Percentiles rank a stretch among this genome's conserved stretches.
Conservation (phyloP, 2,329 filamentous ascomycete species). For the Coniochaeta pulveracea region DNA sequence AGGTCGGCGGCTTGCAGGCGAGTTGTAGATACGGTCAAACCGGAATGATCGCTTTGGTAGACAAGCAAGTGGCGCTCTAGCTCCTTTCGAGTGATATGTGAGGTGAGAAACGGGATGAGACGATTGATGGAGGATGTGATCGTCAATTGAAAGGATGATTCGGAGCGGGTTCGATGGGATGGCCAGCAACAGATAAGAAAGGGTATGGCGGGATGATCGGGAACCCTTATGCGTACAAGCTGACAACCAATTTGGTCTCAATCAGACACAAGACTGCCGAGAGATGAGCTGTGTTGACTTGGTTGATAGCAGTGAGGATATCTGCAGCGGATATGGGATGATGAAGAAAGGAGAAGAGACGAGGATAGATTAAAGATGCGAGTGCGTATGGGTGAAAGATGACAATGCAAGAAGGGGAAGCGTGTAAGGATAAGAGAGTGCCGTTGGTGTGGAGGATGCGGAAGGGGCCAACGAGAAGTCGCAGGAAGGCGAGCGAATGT, state of each 20-base stretch:
- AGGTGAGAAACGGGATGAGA: background rate
- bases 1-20: background rate
- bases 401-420: background rate
- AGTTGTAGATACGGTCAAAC: too few relatives aligned
- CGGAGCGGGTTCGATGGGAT: background rate
- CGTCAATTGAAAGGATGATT: background rate
- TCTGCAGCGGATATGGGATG: conserved; percentile 1
- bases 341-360: conserved; percentile 1
- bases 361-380: conserved; percentile 1
- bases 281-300: conserved; percentile 1
- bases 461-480: background rate
- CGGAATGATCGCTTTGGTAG: background rate
- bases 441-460: background rate
- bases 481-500: conserved; percentile 4
- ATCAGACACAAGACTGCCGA: background rate
- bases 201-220: conserved; percentile 1
- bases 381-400: background rate
- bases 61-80: background rate
- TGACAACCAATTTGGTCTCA: conserved; percentile 1
- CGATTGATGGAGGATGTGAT: background rate
- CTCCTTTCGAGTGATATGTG: background rate
- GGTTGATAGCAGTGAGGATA: background rate
- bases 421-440: background rate
- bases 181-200: background rate
- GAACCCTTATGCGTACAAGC: background rate